These are phyloP conservation scores for Phytophthora brassicae DNA, from an alignment of 352 stramenopile genomes.

Conservation along the genomic window DNA sequence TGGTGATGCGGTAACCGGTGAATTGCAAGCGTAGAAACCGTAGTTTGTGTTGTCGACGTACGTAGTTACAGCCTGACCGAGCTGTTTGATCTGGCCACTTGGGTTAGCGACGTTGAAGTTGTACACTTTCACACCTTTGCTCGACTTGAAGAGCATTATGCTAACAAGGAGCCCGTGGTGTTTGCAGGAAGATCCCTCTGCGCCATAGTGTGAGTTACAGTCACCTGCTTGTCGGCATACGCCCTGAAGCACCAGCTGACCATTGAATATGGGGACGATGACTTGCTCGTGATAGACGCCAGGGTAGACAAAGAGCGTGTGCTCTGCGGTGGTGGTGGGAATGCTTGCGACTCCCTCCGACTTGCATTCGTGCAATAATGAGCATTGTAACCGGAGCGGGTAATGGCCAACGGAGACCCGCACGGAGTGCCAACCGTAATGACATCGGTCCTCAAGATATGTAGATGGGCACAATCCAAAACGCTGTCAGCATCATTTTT, in stretches of 20 bases:
- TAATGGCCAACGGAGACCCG: no score
- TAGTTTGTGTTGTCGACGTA: constrained; percentile 13
- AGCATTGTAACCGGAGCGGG: no score
- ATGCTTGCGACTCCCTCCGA: not conserved
- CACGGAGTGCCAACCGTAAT: no score
- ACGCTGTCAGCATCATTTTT: no score
- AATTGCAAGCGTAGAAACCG: constrained; percentile 23
- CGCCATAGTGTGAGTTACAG: constrained; percentile 1
- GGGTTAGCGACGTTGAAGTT: constrained; percentile 26
- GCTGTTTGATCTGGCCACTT: not conserved
- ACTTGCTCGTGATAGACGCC: constrained; percentile 3
- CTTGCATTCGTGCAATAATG: no score
- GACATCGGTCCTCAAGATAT: no score
- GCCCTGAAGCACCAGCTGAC: constrained; percentile 2
- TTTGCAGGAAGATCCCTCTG: constrained; percentile 1
- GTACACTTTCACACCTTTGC: constrained; percentile 1
- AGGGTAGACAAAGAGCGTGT: constrained; percentile 1
- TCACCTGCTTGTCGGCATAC: constrained; percentile 1
- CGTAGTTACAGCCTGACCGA: constrained; percentile 12
- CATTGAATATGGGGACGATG: not conserved
- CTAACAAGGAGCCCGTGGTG: not conserved
- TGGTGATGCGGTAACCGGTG: constrained; percentile 9
- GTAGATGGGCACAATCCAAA: no score
- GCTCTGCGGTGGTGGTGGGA: not conserved
- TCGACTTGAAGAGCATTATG: not conserved